A percentile compares a stretch with the other conserved stretches of the same genome.
These are phyloP conservation scores for Parascedosporium putredinis DNA, from an alignment of 2,329 filamentous ascomycete genomes.

Conservation along the genomic window DNA sequence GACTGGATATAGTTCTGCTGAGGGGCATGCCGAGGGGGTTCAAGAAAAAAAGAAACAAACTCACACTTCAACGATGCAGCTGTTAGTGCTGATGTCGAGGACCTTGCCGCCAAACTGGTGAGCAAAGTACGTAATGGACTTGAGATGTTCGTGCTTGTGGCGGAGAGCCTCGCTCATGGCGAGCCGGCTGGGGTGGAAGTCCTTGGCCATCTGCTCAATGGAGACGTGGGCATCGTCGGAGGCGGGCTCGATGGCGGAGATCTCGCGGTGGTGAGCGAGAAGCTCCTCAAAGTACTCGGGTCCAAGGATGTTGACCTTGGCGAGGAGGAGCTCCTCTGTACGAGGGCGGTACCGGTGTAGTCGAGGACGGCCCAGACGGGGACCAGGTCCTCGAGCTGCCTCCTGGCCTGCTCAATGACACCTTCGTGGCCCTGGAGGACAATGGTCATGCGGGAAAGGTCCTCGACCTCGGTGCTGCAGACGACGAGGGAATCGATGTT, in stretches of 20 bases:
- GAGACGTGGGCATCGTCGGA: slow-evolving; percentile 24
- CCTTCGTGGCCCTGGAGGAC: slow-evolving; percentile 93
- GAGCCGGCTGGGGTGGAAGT: slow-evolving; percentile 86
- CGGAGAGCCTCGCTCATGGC: slow-evolving; percentile 80
- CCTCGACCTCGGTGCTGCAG: slow-evolving; percentile 93
- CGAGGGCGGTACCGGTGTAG: slow-evolving; percentile 84
- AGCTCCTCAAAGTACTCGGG: slow-evolving; percentile 98
- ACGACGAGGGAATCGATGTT: slow-evolving; percentile 98
- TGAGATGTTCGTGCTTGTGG: slow-evolving; percentile 95
- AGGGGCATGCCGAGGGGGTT: too few species aligned
- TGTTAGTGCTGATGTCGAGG: slow-evolving; percentile 93
- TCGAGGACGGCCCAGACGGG: slow-evolving; percentile 97
- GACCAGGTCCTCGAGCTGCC: slow-evolving; percentile 92
- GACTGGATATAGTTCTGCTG: neutral
- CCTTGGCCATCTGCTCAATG: slow-evolving; percentile 31
- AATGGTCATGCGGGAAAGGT: slow-evolving; percentile 97
- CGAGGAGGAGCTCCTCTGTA: slow-evolving; percentile 93
- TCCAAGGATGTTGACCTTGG: slow-evolving; percentile 92
- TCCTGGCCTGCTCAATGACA: slow-evolving; percentile 90
- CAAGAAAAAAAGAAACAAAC: slow-evolving; percentile 29
- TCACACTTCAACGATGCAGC: slow-evolving; percentile 96
- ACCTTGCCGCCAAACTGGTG: slow-evolving; percentile 98
- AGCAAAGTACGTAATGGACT: slow-evolving; percentile 89
- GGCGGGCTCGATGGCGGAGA: slow-evolving; percentile 38
- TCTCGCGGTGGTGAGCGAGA: slow-evolving; percentile 89